These are phyloP conservation scores for Datura wrightii DNA, from an alignment of 257 asterid genomes.

Conservation along the genomic window DNA sequence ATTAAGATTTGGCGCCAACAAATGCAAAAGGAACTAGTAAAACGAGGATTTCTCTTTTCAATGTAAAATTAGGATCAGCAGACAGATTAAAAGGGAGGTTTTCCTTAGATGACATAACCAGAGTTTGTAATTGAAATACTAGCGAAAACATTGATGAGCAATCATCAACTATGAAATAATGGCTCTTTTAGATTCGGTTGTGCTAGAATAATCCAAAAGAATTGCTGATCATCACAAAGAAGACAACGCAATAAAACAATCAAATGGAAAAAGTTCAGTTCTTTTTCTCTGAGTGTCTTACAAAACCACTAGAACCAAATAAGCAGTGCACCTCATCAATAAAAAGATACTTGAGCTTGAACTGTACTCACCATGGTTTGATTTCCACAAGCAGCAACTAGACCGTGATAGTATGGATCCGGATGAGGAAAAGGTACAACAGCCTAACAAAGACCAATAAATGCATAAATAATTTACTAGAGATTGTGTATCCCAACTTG, in stretches of 20 bases:
- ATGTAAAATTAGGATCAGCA: neutral
- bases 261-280: neutral
- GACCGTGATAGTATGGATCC: constrained; percentile 30
- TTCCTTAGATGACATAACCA: neutral
- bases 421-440: constrained; percentile 33
- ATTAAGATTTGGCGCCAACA: neutral
- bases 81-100: neutral
- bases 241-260: constrained; percentile 1
- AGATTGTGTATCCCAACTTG: constrained; percentile 27
- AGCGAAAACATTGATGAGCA: neutral
- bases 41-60: neutral
- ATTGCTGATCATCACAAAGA: neutral
- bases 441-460: constrained; percentile 32
- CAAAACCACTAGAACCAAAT: neutral
- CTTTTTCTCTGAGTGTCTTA: neutral
- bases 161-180: neutral
- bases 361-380: constrained; percentile 37
- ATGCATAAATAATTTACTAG: neutral
- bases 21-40: neutral
- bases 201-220: neutral
- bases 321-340: neutral
- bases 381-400: constrained; percentile 37
- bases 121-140: neutral
- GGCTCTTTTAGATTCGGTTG: neutral
- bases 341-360: neutral